Base-by-base conservation (phyloP, 768 basidiomycete species). In the Suillus subluteus region DNA sequence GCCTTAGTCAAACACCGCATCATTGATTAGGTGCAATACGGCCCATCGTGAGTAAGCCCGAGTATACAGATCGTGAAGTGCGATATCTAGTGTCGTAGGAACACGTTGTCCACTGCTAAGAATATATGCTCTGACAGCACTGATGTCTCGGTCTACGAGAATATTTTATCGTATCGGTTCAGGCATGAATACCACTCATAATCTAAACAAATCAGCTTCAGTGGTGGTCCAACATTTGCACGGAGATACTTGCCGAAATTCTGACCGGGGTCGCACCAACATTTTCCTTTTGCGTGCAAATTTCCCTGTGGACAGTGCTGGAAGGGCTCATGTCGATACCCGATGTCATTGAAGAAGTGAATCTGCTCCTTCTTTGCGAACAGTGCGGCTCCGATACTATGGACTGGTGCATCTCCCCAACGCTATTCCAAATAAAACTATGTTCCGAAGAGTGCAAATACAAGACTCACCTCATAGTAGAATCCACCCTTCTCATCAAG, bases 181-280 rank as follows among this genome's bases (percentile, higher is more conserved):
- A 95, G 81, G 76, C 95, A 97, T 23, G 94, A 96, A 79, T 96
- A 96, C 91, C 93, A 87, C 67, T 92, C 88, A 69, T 90, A 88
- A 73, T 93, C 92, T 92, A 73, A 18, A 52, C 63, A 64, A 61
- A 18, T 71, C 40, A 66, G 65, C 43, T 69, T 68, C 50, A 68
- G 63, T 16, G 15, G n/a, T 30, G 55, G 32, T 26, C 41, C 16
- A 16, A 37, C 26, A 56, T 11, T n/a, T 52, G 5, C 4, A 32
- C 8, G 35, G 6, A 15, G 48, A 63, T 55, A 30, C 87, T 52
- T 62, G 87, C 92, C 91, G 73, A 95, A 92, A 70, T 84, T 89
- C 66, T 91, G 85, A 41, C 75, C 77, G n/a, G 84, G 84, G 74
- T 92, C 87, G 75, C 92, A 95, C 70, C 89, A 85, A 73, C 93